phyloP scores from a whole-genome alignment of 2,329 filamentous ascomycete genomes.

The Calonectria leucothoes region DNA sequence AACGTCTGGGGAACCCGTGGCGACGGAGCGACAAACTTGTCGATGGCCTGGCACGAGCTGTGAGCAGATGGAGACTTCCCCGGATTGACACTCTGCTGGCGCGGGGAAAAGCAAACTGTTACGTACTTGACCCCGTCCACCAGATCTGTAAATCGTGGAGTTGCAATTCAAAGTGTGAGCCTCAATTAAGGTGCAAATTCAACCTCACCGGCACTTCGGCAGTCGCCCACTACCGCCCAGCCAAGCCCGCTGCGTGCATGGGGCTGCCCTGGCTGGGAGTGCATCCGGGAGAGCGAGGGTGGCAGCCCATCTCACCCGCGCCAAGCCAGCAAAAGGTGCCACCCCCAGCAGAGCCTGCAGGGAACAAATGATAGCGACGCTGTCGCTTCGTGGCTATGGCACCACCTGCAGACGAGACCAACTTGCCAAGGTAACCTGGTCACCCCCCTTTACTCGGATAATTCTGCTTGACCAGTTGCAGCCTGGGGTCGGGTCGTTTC shows the following conservation, averaged over 20 bases:
- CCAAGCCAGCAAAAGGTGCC: background rate
- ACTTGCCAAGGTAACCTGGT: conserved; percentile 7
- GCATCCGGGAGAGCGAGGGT: background rate
- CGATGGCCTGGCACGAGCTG: conserved; percentile 16
- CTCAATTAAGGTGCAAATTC: conserved; percentile 6
- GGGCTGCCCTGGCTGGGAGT: conserved; percentile 10
- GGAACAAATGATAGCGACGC: conserved; percentile 20
- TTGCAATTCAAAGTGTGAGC: conserved; percentile 22
- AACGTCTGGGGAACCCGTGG: conserved; percentile 31
- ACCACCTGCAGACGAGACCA: conserved; percentile 27
- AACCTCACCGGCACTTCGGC: conserved; percentile 21
- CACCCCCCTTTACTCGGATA: conserved; percentile 14
- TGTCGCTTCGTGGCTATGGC: conserved; percentile 28
- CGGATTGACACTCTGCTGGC: conserved; percentile 37
- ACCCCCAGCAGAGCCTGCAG: background rate
- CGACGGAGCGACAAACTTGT: conserved; percentile 22
- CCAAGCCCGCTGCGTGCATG: conserved; percentile 29
- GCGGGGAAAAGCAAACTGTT: conserved; percentile 41
- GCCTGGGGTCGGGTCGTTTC: conserved; percentile 1
- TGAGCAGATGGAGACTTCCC: conserved; percentile 38
- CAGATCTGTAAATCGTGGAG: conserved; percentile 35
- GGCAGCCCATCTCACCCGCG: background rate
- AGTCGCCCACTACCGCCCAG: conserved; percentile 30
- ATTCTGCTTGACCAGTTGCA: conserved; percentile 9
- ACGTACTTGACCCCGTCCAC: conserved; percentile 37